Base-by-base conservation (phyloP, 192 early-diverging fungal species). In the Cladochytrium replicatum region DNA sequence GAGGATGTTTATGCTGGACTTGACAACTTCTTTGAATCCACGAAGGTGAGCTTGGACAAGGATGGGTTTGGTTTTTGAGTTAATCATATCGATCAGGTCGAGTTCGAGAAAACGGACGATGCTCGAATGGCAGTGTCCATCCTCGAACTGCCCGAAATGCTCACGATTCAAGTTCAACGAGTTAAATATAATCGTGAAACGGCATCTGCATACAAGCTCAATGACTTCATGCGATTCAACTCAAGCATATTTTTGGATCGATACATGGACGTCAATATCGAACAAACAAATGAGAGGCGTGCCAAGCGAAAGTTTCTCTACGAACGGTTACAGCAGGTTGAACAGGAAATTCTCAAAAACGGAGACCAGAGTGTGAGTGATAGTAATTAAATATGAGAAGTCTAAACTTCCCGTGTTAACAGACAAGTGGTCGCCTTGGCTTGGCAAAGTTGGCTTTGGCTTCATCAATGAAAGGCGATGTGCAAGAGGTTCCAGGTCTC, bases 121-220 rank as follows among this genome's bases (percentile, higher is more conserved):
- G n/a, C 57, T 4, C 5, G 40, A 8, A 28, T 34, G 9, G 29
- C 39, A 25, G 19, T 61, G 1, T 52, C 49, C 0, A 55, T 68
- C 19, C 19, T 50, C 4, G 43, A 43, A 23, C 22, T 52, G 3
- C 66, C 66, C 4, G 51, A 56, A 13, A 43, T 67, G 2, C 45
- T 66, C 11, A 67, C 48, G 15, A 52, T 69, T 19, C 50, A 56
- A 46, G 40, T 69, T 13, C 53, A 66, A 59, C 53, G 67, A n/a
- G 67, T 55, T 3, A 51, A 61, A 34, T 69, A 46, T 39, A 42
- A 60, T 32, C 47, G 55, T 19, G 46, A 53, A 41, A 40, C 39
- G 6, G 23, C 45, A 1, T 6, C 6, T 6, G 42, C 60, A 7
- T 60, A 53, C 41, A 69, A 69, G 31, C 26, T 29, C 17, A 60